Conservation (phyloP, 2,329 filamentous ascomycete genomes). For the Thielaviopsis cerberus region DNA sequence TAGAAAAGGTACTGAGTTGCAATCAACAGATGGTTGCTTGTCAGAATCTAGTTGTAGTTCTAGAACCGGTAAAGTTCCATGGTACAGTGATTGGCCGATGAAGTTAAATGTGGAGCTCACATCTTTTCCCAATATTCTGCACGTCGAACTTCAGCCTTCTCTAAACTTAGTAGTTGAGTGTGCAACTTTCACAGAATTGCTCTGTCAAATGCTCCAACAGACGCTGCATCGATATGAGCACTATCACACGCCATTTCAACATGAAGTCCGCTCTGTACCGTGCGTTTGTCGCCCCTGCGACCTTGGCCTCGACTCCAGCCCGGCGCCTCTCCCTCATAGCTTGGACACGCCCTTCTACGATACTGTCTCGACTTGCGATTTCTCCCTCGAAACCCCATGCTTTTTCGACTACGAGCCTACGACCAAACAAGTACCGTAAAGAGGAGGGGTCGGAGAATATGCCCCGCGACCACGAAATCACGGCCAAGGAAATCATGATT, state of each 20-base stretch:
- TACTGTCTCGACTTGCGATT: neutral
- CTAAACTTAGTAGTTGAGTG: too few species aligned
- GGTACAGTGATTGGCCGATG: too few species aligned
- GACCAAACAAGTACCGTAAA: slow-evolving; percentile 9
- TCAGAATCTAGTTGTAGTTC: too few species aligned
- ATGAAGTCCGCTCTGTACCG: slow-evolving; percentile 20
- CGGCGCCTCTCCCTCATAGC: slow-evolving; percentile 25
- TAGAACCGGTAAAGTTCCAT: too few species aligned
- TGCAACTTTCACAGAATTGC: neutral
- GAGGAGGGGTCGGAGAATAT: slow-evolving; percentile 8
- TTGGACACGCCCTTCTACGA: slow-evolving; percentile 27
- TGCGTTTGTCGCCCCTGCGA: slow-evolving; percentile 5
- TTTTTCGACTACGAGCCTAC: neutral
- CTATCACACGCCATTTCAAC: slow-evolving; percentile 10
- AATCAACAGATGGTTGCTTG: too few species aligned
- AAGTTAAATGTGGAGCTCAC: too few species aligned
- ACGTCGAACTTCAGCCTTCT: too few species aligned
- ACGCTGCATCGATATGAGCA: slow-evolving; percentile 1
- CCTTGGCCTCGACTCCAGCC: slow-evolving; percentile 12
- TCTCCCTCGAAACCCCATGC: neutral
- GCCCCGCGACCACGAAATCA: slow-evolving; percentile 28
- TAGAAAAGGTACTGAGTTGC: neutral
- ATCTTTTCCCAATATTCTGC: too few species aligned
- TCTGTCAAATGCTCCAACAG: neutral
- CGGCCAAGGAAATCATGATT: slow-evolving; percentile 24